Conservation (phyloP, 192 early-diverging fungal genomes). For the Paraglomus occultum region DNA sequence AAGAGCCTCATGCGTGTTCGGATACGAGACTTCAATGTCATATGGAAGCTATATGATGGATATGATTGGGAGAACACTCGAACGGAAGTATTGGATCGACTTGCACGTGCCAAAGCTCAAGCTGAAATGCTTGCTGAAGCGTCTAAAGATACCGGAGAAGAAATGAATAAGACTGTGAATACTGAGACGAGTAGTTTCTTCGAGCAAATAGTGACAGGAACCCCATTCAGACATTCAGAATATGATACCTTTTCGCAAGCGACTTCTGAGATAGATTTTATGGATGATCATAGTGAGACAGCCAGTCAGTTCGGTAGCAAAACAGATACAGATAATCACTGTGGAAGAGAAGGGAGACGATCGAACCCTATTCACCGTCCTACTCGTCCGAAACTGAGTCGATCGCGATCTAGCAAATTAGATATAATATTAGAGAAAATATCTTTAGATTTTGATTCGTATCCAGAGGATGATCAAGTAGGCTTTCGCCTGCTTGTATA, state of each 20-base stretch:
- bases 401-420: slow-evolving; percentile 48
- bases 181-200: slow-evolving; percentile 4
- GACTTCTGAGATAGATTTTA: slow-evolving; percentile 32
- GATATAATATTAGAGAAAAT: slow-evolving; percentile 54
- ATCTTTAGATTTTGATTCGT: slow-evolving; percentile 54
- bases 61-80: slow-evolving; percentile 59
- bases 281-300: slow-evolving; percentile 37
- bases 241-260: slow-evolving; percentile 10
- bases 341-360: slow-evolving; percentile 24
- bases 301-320: slow-evolving; percentile 38
- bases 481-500: slow-evolving; percentile 48
- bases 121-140: slow-evolving; percentile 11
- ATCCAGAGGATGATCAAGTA: slow-evolving; percentile 42
- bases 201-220: slow-evolving; percentile 4
- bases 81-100: slow-evolving; percentile 29
- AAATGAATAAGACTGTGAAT: slow-evolving; percentile 6
- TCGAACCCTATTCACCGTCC: slow-evolving; percentile 8
- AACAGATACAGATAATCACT: slow-evolving; percentile 30
- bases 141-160: background rate
- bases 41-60: slow-evolving; percentile 67
- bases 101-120: slow-evolving; percentile 17
- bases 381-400: slow-evolving; percentile 40
- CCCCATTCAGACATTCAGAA: slow-evolving; percentile 2
- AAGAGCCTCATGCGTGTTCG: slow-evolving; percentile 44
- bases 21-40: slow-evolving; percentile 59